Evolutionary conservation across 768 basidiomycete species (phyloP), one percentile per base, ranked within the genome.

Genomic region (Wakefieldia striispora): DNA sequence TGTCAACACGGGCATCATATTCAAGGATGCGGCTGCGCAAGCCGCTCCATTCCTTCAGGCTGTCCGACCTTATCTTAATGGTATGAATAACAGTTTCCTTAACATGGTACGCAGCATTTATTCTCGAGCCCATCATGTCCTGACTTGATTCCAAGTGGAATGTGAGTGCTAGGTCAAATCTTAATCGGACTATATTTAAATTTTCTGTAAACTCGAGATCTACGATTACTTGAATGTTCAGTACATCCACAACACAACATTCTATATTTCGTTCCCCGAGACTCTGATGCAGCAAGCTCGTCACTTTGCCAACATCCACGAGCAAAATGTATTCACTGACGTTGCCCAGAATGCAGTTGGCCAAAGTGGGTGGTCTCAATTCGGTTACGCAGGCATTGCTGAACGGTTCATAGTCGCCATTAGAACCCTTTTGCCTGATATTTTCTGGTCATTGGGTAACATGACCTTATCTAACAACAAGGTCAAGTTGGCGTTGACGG

Each of bases 231-330:
- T 93, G 56, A 83, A 83, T 70, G 77, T 86, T 12, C 75, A 91
- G 66, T 78, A 86, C 51, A 79, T 75, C 31, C 88, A 94, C 74
- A 92, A 94, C 74, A 79, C 77, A 69, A 84, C 86, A 20, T 94
- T 86, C 56, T 83, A 84, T 7, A 70, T 81, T 54, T 76, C 81
- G 50, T 82, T 92, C 38, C 85, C 88, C 3, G 80, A 84, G 21
- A 82, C 80, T 6, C 75, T 84, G 61, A 63, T 88, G 57, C 77
- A 84, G 53, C 88, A 88, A 65, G 84, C 86, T 16, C 84, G 83
- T 38, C 72, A 75, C 57, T 81, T 84, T 51, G 91, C 89, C 7
- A 74, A 94, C 72, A 86, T 80, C 70, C 88, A 91, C 62, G 87
- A 93, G 64, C 67, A 78, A 56, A 81, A 77, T 36, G 74, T 92